A percentile compares a stretch with the other conserved stretches of the same genome.
Conservation (phyloP, 2,329 filamentous ascomycete genomes). For the Stemphylium vesicarium region DNA sequence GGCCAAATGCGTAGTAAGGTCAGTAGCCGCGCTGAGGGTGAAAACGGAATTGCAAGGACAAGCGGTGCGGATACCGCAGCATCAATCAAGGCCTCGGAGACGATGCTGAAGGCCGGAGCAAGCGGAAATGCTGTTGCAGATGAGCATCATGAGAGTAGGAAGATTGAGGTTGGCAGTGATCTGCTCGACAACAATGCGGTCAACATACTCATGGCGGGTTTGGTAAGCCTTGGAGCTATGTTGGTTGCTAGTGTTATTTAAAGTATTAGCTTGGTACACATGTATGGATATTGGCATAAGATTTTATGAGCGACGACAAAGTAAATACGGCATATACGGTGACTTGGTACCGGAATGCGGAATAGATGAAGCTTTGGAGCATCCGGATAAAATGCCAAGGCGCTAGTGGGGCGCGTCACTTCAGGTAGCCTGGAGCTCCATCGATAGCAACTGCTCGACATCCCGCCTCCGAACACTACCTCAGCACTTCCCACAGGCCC, state of each 20-base stretch:
- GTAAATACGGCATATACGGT: background rate
- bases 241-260: constrained; percentile 43
- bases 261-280: constrained; percentile 39
- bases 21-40: constrained; percentile 50
- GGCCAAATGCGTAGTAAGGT: constrained; percentile 48
- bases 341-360: too few species aligned
- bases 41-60: constrained; percentile 46
- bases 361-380: background rate
- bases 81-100: constrained; percentile 36
- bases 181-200: constrained; percentile 94
- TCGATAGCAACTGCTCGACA: constrained; percentile 15
- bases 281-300: constrained; percentile 15
- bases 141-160: constrained; percentile 54
- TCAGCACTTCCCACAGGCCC: background rate
- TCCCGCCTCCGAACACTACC: constrained; percentile 7
- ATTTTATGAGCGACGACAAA: background rate
- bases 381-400: constrained; percentile 29
- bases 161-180: constrained; percentile 70
- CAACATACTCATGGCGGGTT: constrained; percentile 87
- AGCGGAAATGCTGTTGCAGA: constrained; percentile 37
- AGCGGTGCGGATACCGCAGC: constrained; percentile 29
- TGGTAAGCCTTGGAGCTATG: constrained; percentile 83
- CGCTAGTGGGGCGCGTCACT: constrained; percentile 43
- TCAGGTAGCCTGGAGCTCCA: constrained; percentile 23
- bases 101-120: constrained; percentile 40